Evolutionary conservation across 2,329 filamentous ascomycete genomes (phyloP).

Genomic region (Dendryphion nanum): DNA sequence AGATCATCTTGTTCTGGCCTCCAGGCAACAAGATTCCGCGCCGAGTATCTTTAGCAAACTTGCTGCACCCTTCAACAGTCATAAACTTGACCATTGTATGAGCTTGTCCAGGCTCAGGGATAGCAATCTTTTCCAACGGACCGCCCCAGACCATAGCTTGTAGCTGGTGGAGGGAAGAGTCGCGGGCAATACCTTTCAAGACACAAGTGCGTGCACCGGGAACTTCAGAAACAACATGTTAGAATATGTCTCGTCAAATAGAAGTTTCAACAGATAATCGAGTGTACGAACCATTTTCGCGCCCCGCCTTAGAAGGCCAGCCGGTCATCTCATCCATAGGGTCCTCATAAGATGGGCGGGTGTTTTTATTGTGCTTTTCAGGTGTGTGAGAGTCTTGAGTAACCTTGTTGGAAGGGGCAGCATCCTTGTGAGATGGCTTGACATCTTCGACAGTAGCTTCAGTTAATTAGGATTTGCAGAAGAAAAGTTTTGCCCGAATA

Average conservation of each 20-base stretch:
- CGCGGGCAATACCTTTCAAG: background rate
- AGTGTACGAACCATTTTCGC: background rate
- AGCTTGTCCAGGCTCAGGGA: constrained; percentile 21
- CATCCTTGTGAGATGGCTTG: too few species aligned
- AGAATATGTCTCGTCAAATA: too few species aligned
- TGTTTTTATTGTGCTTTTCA: too few species aligned
- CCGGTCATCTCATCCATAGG: background rate
- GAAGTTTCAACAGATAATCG: too few species aligned
- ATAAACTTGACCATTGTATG: constrained; percentile 34
- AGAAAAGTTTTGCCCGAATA: too few species aligned
- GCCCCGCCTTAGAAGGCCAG: background rate
- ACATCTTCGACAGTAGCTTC: too few species aligned
- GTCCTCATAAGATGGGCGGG: too few species aligned
- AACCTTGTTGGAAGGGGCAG: too few species aligned
- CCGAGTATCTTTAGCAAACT: constrained; percentile 31
- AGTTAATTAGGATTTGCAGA: too few species aligned
- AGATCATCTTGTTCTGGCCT: constrained; percentile 16
- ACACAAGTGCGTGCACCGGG: background rate
- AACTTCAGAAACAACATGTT: too few species aligned
- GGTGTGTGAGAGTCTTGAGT: too few species aligned
- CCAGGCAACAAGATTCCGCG: constrained; percentile 28
- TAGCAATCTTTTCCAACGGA: constrained; percentile 28
- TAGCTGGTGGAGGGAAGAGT: constrained; percentile 21
- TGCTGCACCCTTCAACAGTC: constrained; percentile 28
- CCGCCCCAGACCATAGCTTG: constrained; percentile 41